Conservation (phyloP, 352 stramenopile species). For the Globisporangium heterothallicum region DNA sequence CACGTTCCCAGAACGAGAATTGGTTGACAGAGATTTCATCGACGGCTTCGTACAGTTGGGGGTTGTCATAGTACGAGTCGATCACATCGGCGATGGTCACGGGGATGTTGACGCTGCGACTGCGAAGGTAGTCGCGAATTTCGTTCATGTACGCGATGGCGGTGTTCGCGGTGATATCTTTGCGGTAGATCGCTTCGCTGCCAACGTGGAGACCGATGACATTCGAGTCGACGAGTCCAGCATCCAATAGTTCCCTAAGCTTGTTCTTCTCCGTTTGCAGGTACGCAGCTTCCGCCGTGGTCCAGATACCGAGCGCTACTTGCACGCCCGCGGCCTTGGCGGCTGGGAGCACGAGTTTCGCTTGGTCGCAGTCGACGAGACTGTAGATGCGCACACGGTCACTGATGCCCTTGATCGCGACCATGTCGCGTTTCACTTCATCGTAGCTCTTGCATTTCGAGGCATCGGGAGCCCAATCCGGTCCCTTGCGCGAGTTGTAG, state of each 20-base stretch:
- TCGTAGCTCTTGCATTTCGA: constrained; percentile 39
- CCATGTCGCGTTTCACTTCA: constrained; percentile 54
- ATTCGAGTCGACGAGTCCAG: constrained; percentile 36
- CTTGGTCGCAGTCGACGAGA: constrained; percentile 50
- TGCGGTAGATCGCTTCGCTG: constrained; percentile 66
- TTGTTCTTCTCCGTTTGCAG: constrained; percentile 43
- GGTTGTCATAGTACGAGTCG: constrained; percentile 63
- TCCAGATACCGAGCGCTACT: constrained; percentile 67
- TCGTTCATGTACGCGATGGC: constrained; percentile 58
- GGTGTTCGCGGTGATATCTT: constrained; percentile 36
- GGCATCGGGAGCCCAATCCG: constrained; percentile 34
- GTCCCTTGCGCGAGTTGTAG: constrained; percentile 63
- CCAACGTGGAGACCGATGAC: constrained; percentile 53
- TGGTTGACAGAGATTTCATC: constrained; percentile 75
- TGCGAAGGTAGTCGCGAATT: constrained; percentile 43
- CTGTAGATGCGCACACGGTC: constrained; percentile 69
- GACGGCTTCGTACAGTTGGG: constrained; percentile 46
- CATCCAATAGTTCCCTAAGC: constrained; percentile 34
- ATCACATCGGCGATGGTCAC: constrained; percentile 70
- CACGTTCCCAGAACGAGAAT: constrained; percentile 71
- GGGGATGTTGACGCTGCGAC: constrained; percentile 35
- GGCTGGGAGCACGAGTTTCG: constrained; percentile 31
- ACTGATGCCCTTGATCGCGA: constrained; percentile 30
- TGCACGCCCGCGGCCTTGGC: constrained; percentile 41
- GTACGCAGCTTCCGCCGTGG: constrained; percentile 25